A percentile compares a stretch with the other conserved stretches of the same genome.
phyloP scores from a whole-genome alignment of 345 rosid genomes.

The Dipteronia dyeriana region DNA sequence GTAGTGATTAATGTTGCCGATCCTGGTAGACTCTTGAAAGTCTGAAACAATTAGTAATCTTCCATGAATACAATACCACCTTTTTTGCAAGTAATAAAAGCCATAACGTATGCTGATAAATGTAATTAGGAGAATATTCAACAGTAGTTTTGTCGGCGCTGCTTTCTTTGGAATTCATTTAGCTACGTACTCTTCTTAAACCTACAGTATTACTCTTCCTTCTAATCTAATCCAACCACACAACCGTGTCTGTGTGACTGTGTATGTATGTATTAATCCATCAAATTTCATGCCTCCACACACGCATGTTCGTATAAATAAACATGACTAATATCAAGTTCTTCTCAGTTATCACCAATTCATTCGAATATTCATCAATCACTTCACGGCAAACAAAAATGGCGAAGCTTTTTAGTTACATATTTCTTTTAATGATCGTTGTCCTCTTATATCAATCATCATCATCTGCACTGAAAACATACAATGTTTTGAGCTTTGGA shows the following conservation, averaged over 20 bases:
- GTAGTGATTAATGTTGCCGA: too few species aligned
- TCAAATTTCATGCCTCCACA: neutral
- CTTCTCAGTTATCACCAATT: neutral
- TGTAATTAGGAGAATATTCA: too few species aligned
- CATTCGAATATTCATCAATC: too few species aligned
- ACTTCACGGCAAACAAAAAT: neutral
- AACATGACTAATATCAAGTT: neutral
- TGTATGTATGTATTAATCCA: neutral
- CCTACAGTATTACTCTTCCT: neutral
- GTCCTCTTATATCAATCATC: neutral
- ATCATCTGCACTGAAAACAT: neutral
- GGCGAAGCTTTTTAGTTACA: neutral
- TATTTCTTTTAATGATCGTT: neutral
- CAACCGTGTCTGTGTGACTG: too few species aligned
- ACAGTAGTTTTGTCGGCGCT: neutral
- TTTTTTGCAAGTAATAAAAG: too few species aligned
- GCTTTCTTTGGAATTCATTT: constrained; percentile 10
- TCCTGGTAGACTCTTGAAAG: too few species aligned
- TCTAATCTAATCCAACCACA: neutral
- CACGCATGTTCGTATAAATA: neutral
- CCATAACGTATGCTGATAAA: too few species aligned
- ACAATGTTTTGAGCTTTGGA: constrained; percentile 16
- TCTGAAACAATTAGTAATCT: too few species aligned
- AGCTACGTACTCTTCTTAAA: neutral
- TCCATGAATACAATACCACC: too few species aligned